phyloP scores from a whole-genome alignment of 1,284 basidiomycete species.

The Thecaphora frezii region DNA sequence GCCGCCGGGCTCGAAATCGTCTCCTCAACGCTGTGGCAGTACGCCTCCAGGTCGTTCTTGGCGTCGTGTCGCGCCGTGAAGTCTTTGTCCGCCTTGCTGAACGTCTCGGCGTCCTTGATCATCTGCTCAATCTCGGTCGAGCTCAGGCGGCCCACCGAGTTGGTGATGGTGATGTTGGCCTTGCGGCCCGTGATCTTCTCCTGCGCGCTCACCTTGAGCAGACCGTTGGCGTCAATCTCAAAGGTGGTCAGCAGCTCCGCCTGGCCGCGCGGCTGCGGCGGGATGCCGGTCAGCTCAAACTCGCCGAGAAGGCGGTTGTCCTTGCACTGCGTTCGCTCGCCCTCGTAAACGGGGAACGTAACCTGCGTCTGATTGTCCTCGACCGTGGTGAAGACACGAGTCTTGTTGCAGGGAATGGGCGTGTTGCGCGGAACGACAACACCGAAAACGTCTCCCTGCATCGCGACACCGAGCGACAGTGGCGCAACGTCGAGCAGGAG shows the following conservation, averaged over 20 bases:
- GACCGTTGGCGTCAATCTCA: conserved; percentile 59
- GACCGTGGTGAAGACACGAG: conserved; percentile 58
- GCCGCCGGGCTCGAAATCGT: conserved; percentile 56
- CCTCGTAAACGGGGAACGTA: conserved; percentile 60
- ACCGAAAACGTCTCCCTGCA: conserved; percentile 60
- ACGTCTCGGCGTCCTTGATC: conserved; percentile 60
- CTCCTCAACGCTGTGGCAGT: conserved; percentile 57
- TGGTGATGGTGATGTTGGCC: conserved; percentile 60
- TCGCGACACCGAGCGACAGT: conserved; percentile 60
- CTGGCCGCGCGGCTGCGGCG: conserved; percentile 58
- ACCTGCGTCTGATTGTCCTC: conserved; percentile 60
- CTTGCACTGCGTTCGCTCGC: conserved; percentile 59
- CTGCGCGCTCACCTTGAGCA: conserved; percentile 57
- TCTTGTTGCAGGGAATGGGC: conserved; percentile 59
- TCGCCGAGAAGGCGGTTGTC: conserved; percentile 60
- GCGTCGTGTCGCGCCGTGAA: conserved; percentile 59
- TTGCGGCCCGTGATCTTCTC: conserved; percentile 58
- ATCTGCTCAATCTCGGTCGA: conserved; percentile 59
- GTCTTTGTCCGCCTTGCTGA: conserved; percentile 59
- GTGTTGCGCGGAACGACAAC: conserved; percentile 59
- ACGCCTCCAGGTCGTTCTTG: conserved; percentile 58
- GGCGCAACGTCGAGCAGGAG: conserved; percentile 59
- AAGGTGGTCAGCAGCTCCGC: conserved; percentile 58
- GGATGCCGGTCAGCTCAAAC: conserved; percentile 59
- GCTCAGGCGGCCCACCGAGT: conserved; percentile 57